A percentile compares a stretch with the other conserved stretches of the same genome.
These are phyloP conservation scores for Globisporangium splendens DNA, from an alignment of 352 stramenopile species.

Conservation along the genomic window DNA sequence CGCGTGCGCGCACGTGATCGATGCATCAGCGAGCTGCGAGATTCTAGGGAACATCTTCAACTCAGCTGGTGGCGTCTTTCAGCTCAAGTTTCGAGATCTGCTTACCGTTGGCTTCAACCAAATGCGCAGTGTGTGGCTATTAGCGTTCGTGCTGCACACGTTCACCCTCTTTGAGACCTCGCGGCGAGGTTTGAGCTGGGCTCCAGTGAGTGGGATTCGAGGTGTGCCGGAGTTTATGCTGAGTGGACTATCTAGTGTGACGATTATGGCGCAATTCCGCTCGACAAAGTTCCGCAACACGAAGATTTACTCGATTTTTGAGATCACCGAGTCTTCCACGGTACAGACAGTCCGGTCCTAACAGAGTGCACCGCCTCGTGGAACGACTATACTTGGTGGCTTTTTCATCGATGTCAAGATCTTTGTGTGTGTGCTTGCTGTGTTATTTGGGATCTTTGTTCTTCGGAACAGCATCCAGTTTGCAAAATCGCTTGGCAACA, in stretches of 20 bases:
- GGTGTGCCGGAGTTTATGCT: conserved; percentile 34
- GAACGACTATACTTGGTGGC: conserved; percentile 20
- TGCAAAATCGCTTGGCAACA: neutral
- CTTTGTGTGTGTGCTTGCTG: conserved; percentile 18
- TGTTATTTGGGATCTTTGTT: conserved; percentile 1
- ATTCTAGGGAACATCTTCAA: conserved; percentile 29
- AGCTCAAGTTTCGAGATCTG: conserved; percentile 22
- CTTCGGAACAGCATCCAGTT: neutral
- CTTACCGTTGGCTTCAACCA: conserved; percentile 30
- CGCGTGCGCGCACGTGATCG: conserved; percentile 37
- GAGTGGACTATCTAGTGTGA: conserved; percentile 28
- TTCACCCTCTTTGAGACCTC: conserved; percentile 16
- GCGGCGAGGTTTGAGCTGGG: conserved; percentile 10
- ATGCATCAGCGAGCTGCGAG: conserved; percentile 36
- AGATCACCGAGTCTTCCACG: conserved; percentile 7
- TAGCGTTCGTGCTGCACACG: conserved; percentile 28
- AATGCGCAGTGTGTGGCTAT: conserved; percentile 45
- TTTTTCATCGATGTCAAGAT: conserved; percentile 33
- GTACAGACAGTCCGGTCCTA: conserved; percentile 12
- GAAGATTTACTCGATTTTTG: conserved; percentile 6
- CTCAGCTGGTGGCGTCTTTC: conserved; percentile 20
- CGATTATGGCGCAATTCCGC: conserved; percentile 28
- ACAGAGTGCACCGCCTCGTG: conserved; percentile 15
- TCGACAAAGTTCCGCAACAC: conserved; percentile 3
- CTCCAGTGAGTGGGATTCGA: conserved; percentile 17